Percentiles rank a stretch among this genome's conserved stretches.
Evolutionary conservation across 768 basidiomycete species (phyloP).

Genomic region (Grammothele lineata): DNA sequence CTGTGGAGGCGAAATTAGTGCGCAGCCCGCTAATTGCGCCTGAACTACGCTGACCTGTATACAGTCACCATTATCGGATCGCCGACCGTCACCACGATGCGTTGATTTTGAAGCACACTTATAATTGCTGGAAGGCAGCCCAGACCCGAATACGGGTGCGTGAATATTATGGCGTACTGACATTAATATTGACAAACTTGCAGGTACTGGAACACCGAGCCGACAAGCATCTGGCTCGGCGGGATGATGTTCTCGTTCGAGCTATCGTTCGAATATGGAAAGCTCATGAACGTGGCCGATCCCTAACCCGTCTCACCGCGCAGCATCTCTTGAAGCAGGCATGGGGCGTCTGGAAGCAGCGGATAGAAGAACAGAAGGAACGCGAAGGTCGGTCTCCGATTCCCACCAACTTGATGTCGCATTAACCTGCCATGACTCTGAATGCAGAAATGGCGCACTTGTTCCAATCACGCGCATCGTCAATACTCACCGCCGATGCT

Average conservation of each 20-base stretch:
- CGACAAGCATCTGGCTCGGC: constrained; percentile 49
- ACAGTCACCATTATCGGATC: constrained; percentile 40
- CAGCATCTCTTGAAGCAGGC: constrained; percentile 41
- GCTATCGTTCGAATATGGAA: constrained; percentile 65
- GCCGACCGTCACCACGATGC: constrained; percentile 42
- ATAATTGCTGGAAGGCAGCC: constrained; percentile 55
- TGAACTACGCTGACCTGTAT: constrained; percentile 8
- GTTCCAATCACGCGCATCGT: constrained; percentile 44
- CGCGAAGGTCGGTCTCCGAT: constrained; percentile 40
- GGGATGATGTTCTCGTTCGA: constrained; percentile 53
- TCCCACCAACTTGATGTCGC: neutral
- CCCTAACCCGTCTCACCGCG: constrained; percentile 50
- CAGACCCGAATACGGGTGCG: constrained; percentile 48
- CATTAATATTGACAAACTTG: too few species aligned
- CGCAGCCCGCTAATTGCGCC: too few species aligned
- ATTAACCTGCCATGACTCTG: too few species aligned
- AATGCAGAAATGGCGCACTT: constrained; percentile 47
- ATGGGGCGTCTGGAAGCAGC: constrained; percentile 49
- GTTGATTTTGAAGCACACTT: constrained; percentile 39
- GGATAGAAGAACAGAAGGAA: constrained; percentile 34
- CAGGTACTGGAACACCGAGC: constrained; percentile 57
- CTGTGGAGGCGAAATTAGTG: constrained; percentile 59
- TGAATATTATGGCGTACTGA: too few species aligned
- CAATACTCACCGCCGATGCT: constrained; percentile 31
- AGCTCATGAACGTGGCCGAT: constrained; percentile 57